These are phyloP conservation scores for Catharanthus roseus DNA, from an alignment of 257 asterid species.

Conservation along the genomic window DNA sequence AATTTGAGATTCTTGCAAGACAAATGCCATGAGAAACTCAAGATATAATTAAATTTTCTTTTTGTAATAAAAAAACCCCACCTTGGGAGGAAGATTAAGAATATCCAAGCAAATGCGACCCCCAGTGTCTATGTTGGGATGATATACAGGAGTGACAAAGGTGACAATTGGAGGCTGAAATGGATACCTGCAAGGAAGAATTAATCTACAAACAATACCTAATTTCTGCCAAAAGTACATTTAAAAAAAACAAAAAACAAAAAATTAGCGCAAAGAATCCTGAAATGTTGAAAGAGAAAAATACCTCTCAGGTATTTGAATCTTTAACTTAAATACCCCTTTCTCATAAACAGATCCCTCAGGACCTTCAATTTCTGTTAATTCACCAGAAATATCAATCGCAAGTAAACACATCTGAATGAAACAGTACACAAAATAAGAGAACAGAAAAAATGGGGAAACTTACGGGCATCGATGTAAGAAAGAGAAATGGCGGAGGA, in stretches of 20 bases:
- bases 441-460: not conserved
- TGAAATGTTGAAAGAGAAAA: not conserved
- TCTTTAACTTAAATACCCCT: conserved; percentile 58
- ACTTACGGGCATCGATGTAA: conserved; percentile 57
- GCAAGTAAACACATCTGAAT: not conserved
- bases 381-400: not conserved
- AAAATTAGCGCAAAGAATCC: not conserved
- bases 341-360: conserved; percentile 63
- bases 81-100: conserved; percentile 95
- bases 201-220: conserved; percentile 1
- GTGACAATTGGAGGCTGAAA: conserved; percentile 88
- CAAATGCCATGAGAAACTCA: not conserved
- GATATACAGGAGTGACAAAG: conserved; percentile 69
- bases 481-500: conserved; percentile 38
- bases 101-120: conserved; percentile 94
- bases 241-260: not conserved
- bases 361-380: conserved; percentile 67
- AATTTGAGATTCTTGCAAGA: not conserved
- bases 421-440: not conserved
- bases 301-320: conserved; percentile 78
- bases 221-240: not conserved
- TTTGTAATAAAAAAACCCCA: too few species aligned
- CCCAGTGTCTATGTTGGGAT: conserved; percentile 84
- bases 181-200: conserved; percentile 47
- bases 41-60: too few species aligned